These are phyloP conservation scores for Leucocoprinus sp. DNA, from an alignment of 768 basidiomycete genomes.

Conservation along the genomic window DNA sequence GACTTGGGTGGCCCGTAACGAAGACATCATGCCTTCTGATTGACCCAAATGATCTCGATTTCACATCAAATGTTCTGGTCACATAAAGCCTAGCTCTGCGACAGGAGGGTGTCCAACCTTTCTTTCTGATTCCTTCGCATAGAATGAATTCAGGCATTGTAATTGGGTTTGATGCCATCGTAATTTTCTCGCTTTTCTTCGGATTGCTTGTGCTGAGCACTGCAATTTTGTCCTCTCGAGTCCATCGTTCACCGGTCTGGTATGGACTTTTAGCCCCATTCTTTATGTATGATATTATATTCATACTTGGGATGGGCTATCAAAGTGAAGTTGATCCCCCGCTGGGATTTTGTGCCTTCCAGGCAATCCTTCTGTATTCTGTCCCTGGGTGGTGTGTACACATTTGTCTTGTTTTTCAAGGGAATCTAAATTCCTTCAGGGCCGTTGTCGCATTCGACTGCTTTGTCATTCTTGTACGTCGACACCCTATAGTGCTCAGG, in stretches of 20 bases:
- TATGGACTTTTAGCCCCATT: constrained; percentile 5
- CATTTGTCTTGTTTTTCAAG: background rate
- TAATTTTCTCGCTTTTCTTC: constrained; percentile 7
- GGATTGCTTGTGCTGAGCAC: constrained; percentile 10
- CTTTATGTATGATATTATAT: background rate
- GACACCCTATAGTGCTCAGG: background rate
- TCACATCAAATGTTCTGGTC: too few relatives aligned
- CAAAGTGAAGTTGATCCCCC: constrained; percentile 4
- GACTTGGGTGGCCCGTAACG: too few relatives aligned
- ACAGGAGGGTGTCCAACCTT: too few relatives aligned
- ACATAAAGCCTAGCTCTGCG: too few relatives aligned
- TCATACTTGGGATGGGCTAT: constrained; percentile 5
- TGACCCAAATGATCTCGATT: too few relatives aligned
- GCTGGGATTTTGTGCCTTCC: background rate
- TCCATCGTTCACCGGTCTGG: constrained; percentile 5
- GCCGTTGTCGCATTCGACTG: constrained; percentile 5
- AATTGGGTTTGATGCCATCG: constrained; percentile 5
- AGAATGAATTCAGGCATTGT: constrained; percentile 5
- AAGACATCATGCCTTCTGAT: too few relatives aligned
- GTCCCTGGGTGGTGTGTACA: constrained; percentile 7
- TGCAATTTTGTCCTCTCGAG: background rate
- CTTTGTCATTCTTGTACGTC: constrained; percentile 3
- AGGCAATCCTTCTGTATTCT: constrained; percentile 8
- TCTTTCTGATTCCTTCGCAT: too few relatives aligned
- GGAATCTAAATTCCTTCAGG: background rate